These are phyloP conservation scores for Tillandsia fasciculata DNA, from an alignment of 176 grass and related monocot species.

Conservation along the genomic window DNA sequence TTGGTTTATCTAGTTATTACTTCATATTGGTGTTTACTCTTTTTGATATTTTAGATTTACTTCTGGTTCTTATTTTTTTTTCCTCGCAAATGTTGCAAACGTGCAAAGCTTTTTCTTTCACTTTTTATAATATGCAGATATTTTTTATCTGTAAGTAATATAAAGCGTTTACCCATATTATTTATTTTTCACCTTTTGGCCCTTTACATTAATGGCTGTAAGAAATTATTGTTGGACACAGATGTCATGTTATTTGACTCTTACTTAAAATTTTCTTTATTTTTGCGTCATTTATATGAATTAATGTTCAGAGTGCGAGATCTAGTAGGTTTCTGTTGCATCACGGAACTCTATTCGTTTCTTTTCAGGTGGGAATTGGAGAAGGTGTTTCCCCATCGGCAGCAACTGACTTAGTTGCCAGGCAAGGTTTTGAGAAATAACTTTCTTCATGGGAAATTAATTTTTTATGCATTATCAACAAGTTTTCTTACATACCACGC, in stretches of 20 bases:
- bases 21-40: no score
- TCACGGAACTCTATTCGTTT: conserved; percentile 13
- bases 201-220: background rate
- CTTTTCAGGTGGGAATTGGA: conserved; percentile 84
- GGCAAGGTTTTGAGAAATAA: conserved; percentile 29
- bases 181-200: background rate
- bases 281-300: background rate
- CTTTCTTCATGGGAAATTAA: conserved; percentile 5
- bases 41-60: no score
- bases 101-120: no score
- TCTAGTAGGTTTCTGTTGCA: background rate
- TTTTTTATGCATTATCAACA: conserved; percentile 15
- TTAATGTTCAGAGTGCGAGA: background rate
- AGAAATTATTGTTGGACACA: background rate
- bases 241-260: background rate
- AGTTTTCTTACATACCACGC: background rate
- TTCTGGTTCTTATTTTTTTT: no score
- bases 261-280: background rate
- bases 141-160: background rate
- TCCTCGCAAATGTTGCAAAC: no score
- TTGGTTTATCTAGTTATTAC: no score
- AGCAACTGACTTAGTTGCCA: conserved; percentile 93
- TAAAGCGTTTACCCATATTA: background rate
- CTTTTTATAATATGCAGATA: background rate
- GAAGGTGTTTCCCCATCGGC: conserved; percentile 99